These are phyloP conservation scores for Scheffersomyces lignicola DNA, from an alignment of 1,139 yeast species.

Conservation along the genomic window DNA sequence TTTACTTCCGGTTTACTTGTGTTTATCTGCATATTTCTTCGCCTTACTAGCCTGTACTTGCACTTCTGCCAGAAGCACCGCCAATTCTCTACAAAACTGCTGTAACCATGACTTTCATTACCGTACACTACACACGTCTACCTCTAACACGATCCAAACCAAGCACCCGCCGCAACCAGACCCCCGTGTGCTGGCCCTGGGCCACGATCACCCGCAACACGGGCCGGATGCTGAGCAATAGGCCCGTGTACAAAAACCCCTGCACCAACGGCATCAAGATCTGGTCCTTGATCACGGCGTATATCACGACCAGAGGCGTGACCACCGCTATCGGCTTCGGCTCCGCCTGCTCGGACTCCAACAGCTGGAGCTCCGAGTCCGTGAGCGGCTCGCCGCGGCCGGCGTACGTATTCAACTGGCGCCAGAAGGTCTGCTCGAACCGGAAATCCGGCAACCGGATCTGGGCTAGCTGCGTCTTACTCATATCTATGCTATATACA, in stretches of 20 bases:
- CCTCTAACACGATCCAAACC: slow-evolving; percentile 27
- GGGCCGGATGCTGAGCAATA: slow-evolving; percentile 34
- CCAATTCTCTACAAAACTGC: too few species aligned
- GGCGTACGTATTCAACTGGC: slow-evolving; percentile 43
- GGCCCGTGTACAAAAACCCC: slow-evolving; percentile 43
- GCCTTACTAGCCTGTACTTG: too few species aligned
- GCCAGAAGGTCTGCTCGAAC: slow-evolving; percentile 60
- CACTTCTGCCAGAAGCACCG: too few species aligned
- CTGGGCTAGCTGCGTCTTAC: not conserved
- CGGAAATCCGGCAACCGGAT: slow-evolving; percentile 59
- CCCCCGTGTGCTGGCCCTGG: slow-evolving; percentile 35
- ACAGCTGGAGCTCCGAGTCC: slow-evolving; percentile 23
- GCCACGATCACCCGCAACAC: slow-evolving; percentile 23
- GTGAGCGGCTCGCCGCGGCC: slow-evolving; percentile 14
- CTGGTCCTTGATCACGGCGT: slow-evolving; percentile 64
- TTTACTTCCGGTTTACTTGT: too few species aligned
- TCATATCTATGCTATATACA: not conserved
- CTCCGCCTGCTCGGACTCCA: slow-evolving; percentile 21
- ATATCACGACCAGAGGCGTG: slow-evolving; percentile 48
- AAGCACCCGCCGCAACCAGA: slow-evolving; percentile 23
- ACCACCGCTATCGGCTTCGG: slow-evolving; percentile 33
- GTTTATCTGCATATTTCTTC: too few species aligned
- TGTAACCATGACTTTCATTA: too few species aligned
- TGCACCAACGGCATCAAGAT: slow-evolving; percentile 64
- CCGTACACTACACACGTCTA: too few species aligned